Evolutionary conservation across 2,329 filamentous ascomycete genomes (phyloP), one percentile per base, ranked within the genome.

Genomic region (Pleomassaria siparia): DNA sequence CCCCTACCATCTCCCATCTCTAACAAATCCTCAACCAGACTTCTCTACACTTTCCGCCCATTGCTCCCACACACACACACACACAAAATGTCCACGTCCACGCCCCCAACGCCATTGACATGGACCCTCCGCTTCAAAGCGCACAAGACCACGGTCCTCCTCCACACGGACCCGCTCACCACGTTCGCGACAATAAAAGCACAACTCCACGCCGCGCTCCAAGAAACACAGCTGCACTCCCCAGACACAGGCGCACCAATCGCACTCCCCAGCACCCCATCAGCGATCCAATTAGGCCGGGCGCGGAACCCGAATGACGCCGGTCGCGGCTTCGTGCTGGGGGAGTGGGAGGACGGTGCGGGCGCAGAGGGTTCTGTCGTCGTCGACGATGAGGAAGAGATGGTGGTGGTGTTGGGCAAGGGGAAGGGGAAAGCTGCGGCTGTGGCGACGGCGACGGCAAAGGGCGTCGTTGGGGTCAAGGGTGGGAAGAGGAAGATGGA

Each of bases 51-150:
- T 20, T 28, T 25, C 30, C 11, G 26, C 13, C 13, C 26, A 18
- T 30, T 20, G 26, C 11, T 30, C 28, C 41, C 26, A 44, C 22
- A 22, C 40, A 44, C 21, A 12, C 25, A 15, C 36, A 39, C 41
- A 8, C 30, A 10, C 39, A 42, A 40, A 16, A 20, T 46, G 26
- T 3, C 25, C 16, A 46, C 58, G 3, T 43, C 30, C 35, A 52
- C 49, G 24, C 46, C 47, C 3, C 63, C 67, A 2, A 52, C 56
- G 4, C 58, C 67, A 4, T 51, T 52, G 47, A 65, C 66, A 15
- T 70, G 66, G 66, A 77, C 74, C 1, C 67, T 79, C 24, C 74
- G 75, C 48, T 71, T 78, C 56, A 79, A 78, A 55, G 62, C 72
- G 44, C 61, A 70, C 59, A 72, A 70, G 40, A 74, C 70, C 25